Evolutionary conservation across 192 early-diverging fungal genomes (phyloP), one percentile per base, ranked within the genome.

Genomic region (Umbelopsis ramanniana): DNA sequence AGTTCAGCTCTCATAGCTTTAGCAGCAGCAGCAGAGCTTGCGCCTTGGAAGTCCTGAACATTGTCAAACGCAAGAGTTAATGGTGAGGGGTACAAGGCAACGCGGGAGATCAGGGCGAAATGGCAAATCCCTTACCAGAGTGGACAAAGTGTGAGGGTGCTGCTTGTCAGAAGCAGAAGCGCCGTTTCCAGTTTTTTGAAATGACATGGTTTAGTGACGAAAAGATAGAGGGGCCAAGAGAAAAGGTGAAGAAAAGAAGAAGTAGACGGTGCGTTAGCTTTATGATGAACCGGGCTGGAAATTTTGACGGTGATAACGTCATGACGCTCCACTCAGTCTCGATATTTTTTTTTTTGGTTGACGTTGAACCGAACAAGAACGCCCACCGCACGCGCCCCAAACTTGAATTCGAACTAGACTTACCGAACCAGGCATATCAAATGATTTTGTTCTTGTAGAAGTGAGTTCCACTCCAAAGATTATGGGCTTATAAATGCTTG

Each of bases 1-100:
- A 95, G 75, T 75, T 94, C 94, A 29, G 84, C 87, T 40, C 89
- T 83, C 91, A 95, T 94, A 17, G 88, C 84, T 73, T 93, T 89
- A 5, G 88, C 88, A 46, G 89, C 90, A 21, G 85, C 82, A 33
- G 83, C 85, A 63, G 78, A 82, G 43, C 83, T 86, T 5, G 86
- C 83, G 40, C 83, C 83, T 80, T 89, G 84, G 37, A 89, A 89
- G 50, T 86, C 83, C 88, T 86, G 60, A 76, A 29, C 17, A 55
- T 57, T 8, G 35, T 40, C 22, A 66, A 50, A 35, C n/a, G 12
- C 15, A n/a, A 21, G 37, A 53, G 50, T 48, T 54, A 43, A 43
- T 54, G 24, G 57, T 35, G 33, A 35, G 10, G 17, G 15, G 1
- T 26, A 37, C 29, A 63, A 10, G 11, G 6, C 24, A 52, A 29